Percentiles rank a stretch among this genome's conserved stretches.
These are phyloP conservation scores for Teunomyces tritomae DNA, from an alignment of 805 yeast genomes.

Conservation along the genomic window DNA sequence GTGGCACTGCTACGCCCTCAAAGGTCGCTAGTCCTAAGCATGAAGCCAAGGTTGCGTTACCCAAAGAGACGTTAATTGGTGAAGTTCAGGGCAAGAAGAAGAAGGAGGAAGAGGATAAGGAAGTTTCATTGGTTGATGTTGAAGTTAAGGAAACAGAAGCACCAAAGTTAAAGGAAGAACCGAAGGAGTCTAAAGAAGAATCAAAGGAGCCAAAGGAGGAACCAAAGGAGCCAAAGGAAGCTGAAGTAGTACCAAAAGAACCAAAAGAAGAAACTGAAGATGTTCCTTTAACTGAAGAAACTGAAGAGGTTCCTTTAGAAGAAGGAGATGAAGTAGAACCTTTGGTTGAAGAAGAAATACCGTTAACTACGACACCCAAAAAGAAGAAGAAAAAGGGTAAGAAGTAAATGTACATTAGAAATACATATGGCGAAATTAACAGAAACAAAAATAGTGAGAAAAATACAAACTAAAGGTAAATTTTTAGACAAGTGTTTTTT, in stretches of 20 bases:
- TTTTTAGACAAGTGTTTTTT: too few relatives aligned
- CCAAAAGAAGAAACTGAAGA: conserved; percentile 3
- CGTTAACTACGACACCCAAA: background rate
- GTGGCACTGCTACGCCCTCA: background rate
- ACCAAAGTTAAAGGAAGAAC: background rate
- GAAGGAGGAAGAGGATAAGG: conserved; percentile 3
- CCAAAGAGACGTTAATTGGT: conserved; percentile 44
- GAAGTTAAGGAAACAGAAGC: background rate
- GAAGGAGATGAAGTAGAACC: background rate
- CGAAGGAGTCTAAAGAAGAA: conserved; percentile 7
- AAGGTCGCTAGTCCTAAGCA: conserved; percentile 18
- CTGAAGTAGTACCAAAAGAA: too few relatives aligned
- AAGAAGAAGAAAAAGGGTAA: background rate
- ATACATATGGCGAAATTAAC: background rate
- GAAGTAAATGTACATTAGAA: background rate
- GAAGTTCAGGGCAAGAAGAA: conserved; percentile 8
- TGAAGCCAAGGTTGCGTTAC: conserved; percentile 26
- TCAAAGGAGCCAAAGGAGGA: conserved; percentile 5
- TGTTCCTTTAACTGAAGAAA: background rate
- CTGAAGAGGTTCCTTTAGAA: conserved; percentile 1
- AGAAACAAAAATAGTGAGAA: background rate
- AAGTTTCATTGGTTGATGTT: background rate
- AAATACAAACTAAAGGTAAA: background rate
- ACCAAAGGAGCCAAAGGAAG: conserved; percentile 7
- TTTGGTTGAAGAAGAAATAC: conserved; percentile 1